phyloP scores from a whole-genome alignment of 2,329 filamentous ascomycete species.

The Sporothrix protearum region DNA sequence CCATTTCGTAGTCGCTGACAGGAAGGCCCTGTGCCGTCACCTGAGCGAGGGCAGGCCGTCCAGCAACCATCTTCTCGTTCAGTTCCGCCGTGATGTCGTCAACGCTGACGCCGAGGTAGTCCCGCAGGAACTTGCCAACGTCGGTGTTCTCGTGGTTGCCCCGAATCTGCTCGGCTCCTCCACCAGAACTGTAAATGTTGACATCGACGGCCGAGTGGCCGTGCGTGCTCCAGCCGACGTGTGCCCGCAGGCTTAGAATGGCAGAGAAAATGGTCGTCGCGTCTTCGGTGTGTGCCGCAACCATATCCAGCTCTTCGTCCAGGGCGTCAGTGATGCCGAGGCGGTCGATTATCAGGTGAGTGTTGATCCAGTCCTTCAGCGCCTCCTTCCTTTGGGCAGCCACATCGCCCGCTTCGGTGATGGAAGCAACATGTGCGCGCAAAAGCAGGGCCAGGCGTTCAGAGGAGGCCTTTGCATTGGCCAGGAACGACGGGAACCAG shows the following conservation, averaged over 20 bases:
- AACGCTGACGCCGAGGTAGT: constrained; percentile 78
- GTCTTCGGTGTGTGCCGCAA: constrained; percentile 57
- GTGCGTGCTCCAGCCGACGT: constrained; percentile 91
- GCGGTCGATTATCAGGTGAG: constrained; percentile 62
- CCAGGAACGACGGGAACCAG: constrained; percentile 81
- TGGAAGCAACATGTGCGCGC: constrained; percentile 51
- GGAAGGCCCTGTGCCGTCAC: background rate
- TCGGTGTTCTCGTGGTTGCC: constrained; percentile 97
- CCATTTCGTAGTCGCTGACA: constrained; percentile 18
- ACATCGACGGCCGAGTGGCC: constrained; percentile 93
- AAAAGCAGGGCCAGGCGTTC: constrained; percentile 67
- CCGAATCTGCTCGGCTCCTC: constrained; percentile 60
- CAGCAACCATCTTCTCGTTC: constrained; percentile 43
- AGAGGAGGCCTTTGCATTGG: constrained; percentile 70
- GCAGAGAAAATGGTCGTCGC: constrained; percentile 65
- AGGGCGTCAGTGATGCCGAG: constrained; percentile 75
- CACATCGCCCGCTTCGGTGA: constrained; percentile 22
- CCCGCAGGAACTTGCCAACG: constrained; percentile 73
- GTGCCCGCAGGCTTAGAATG: constrained; percentile 82
- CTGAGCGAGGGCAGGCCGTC: background rate
- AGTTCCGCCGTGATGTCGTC: constrained; percentile 74
- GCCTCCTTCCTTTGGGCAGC: constrained; percentile 25
- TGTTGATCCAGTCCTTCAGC: constrained; percentile 62
- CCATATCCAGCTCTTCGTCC: constrained; percentile 63
- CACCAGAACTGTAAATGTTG: constrained; percentile 84